A percentile compares a stretch with the other conserved stretches of the same genome.
These are phyloP conservation scores for carrot (Daucus carota) DNA, from an alignment of 129 eudicot species.

Conservation along the genomic window DNA sequence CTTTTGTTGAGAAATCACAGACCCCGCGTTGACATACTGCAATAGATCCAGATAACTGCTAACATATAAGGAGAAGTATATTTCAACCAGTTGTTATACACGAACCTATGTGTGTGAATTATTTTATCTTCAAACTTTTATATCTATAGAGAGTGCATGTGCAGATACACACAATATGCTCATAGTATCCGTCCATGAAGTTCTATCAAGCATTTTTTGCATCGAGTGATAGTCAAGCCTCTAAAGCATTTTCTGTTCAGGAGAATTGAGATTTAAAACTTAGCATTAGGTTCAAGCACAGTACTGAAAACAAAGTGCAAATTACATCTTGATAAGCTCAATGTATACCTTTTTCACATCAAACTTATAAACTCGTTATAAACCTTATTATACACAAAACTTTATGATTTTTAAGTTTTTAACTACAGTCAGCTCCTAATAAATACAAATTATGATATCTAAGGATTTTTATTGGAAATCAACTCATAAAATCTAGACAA, in stretches of 20 bases:
- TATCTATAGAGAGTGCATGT: background rate
- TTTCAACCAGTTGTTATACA: constrained; percentile 1
- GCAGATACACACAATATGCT: background rate
- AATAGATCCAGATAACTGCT: constrained; percentile 64
- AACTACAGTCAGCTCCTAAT: background rate
- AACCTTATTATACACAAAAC: background rate
- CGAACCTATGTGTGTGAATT: background rate
- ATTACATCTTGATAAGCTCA: background rate
- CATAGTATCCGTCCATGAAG: background rate
- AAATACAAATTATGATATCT: background rate
- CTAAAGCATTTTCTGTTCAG: background rate
- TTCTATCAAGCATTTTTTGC: background rate
- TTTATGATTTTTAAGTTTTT: background rate
- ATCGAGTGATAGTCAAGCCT: background rate
- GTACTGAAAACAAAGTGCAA: background rate
- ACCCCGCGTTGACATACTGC: constrained; percentile 69
- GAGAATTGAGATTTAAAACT: background rate
- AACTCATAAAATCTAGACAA: background rate
- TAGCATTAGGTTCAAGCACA: background rate
- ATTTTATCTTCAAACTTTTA: background rate
- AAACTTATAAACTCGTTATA: background rate
- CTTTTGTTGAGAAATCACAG: constrained; percentile 67
- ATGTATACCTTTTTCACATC: background rate
- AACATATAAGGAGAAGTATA: constrained; percentile 10
- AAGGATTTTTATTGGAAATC: background rate